phyloP scores from a whole-genome alignment of 225 moss, liverwort and hornwort genomes.

The Anthoceros angustus region DNA sequence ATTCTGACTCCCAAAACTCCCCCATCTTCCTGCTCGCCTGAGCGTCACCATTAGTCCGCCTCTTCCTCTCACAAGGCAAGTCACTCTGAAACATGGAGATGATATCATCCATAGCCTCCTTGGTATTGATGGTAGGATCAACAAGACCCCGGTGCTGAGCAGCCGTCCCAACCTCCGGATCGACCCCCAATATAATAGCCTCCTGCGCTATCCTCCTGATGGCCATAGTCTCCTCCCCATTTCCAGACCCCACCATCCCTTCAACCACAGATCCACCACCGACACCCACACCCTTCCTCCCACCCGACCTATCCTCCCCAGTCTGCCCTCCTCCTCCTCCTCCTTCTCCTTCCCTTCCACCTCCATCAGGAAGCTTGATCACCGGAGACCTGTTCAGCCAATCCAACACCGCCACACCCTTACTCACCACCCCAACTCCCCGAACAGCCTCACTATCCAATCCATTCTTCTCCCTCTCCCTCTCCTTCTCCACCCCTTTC shows the following conservation, averaged over 20 bases:
- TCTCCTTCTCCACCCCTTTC: neutral
- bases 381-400: neutral
- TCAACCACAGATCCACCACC: neutral
- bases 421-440: neutral
- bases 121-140: constrained; percentile 81
- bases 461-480: neutral
- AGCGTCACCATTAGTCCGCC: constrained; percentile 5
- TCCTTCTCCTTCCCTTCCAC: too few relatives aligned
- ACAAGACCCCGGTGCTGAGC: constrained; percentile 64
- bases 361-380: neutral
- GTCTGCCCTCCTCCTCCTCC: too few relatives aligned
- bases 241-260: constrained; percentile 9
- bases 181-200: constrained; percentile 38
- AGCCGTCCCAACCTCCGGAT: constrained; percentile 36
- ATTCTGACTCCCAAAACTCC: neutral
- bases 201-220: constrained; percentile 79
- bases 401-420: neutral
- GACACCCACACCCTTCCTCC: neutral
- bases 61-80: constrained; percentile 40
- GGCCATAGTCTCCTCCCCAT: constrained; percentile 82
- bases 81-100: constrained; percentile 75
- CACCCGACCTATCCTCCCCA: neutral
- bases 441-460: neutral
- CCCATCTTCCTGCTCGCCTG: neutral
- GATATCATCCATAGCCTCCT: constrained; percentile 82